phyloP scores from a whole-genome alignment of 768 basidiomycete species.

The Tephrocybe sp. region DNA sequence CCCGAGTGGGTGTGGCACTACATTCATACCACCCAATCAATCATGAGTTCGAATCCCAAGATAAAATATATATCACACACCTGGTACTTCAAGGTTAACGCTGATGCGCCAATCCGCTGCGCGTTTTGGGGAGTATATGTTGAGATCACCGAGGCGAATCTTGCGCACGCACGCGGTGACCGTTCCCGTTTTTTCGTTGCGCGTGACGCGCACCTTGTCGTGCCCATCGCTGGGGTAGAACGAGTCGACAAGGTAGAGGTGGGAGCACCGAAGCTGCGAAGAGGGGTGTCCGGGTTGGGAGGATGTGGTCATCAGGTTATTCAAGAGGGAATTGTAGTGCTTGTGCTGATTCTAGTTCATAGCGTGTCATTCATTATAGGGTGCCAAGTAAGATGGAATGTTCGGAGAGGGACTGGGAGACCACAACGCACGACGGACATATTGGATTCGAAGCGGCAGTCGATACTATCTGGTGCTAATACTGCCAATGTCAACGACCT shows the following conservation, averaged over 20 bases:
- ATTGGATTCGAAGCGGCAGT: constrained; percentile 86
- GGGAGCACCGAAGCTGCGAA: constrained; percentile 69
- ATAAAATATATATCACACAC: constrained; percentile 41
- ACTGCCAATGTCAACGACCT: constrained; percentile 43
- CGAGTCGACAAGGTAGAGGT: constrained; percentile 76
- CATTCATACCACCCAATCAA: background rate
- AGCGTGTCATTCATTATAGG: constrained; percentile 7
- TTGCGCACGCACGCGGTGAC: constrained; percentile 77
- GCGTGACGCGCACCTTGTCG: constrained; percentile 79
- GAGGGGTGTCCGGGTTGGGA: constrained; percentile 49
- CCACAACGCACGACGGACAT: constrained; percentile 82
- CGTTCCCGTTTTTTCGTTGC: constrained; percentile 68
- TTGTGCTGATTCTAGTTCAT: constrained; percentile 73
- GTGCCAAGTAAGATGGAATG: constrained; percentile 15
- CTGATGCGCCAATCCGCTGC: constrained; percentile 91
- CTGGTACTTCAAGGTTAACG: constrained; percentile 87
- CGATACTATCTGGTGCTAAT: constrained; percentile 56
- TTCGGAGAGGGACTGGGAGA: too few species aligned
- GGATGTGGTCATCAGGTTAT: constrained; percentile 67
- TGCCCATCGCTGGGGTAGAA: constrained; percentile 59
- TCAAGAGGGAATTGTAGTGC: constrained; percentile 86
- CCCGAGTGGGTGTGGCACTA: constrained; percentile 72
- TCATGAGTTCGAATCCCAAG: too few species aligned
- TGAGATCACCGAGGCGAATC: constrained; percentile 81
- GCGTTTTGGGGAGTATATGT: constrained; percentile 82